A percentile compares a stretch with the other conserved stretches of the same genome.
Evolutionary conservation across 1,139 yeast genomes (phyloP).

Genomic region (Suhomyces ambrosiae): DNA sequence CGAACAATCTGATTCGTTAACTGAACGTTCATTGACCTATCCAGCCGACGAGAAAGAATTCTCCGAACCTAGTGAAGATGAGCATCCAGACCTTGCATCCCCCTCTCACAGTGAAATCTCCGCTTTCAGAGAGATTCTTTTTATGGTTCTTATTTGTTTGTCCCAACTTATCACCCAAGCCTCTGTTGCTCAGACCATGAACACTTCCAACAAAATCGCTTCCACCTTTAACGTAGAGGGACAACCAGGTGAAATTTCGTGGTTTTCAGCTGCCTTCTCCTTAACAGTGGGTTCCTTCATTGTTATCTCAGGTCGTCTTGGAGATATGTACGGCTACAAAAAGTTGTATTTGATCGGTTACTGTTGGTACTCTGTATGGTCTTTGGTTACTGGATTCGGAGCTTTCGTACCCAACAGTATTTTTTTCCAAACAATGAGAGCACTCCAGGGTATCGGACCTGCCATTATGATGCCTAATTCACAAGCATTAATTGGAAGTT

Average conservation of each 20-base stretch:
- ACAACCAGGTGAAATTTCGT: constrained; percentile 48
- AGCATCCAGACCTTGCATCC: not conserved
- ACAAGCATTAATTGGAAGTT: constrained; percentile 55
- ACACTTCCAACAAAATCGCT: constrained; percentile 39
- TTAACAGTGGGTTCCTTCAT: constrained; percentile 66
- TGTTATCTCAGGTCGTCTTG: constrained; percentile 60
- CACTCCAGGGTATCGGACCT: constrained; percentile 62
- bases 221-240: constrained; percentile 36
- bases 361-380: constrained; percentile 49
- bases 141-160: constrained; percentile 32
- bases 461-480: constrained; percentile 61
- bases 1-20: no score
- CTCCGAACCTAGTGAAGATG: no score
- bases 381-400: constrained; percentile 53
- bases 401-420: constrained; percentile 34
- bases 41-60: no score
- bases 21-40: no score
- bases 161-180: constrained; percentile 57
- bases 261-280: constrained; percentile 64
- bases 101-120: constrained; percentile 20
- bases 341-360: constrained; percentile 50
- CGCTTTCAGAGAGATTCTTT: constrained; percentile 21
- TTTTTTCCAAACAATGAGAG: constrained; percentile 55
- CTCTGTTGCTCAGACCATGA: constrained; percentile 48
- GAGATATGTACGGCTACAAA: constrained; percentile 66